Evolutionary conservation across 2,329 filamentous ascomycete genomes (phyloP).

Genomic region (Graphilbum ipis-grandicollis): DNA sequence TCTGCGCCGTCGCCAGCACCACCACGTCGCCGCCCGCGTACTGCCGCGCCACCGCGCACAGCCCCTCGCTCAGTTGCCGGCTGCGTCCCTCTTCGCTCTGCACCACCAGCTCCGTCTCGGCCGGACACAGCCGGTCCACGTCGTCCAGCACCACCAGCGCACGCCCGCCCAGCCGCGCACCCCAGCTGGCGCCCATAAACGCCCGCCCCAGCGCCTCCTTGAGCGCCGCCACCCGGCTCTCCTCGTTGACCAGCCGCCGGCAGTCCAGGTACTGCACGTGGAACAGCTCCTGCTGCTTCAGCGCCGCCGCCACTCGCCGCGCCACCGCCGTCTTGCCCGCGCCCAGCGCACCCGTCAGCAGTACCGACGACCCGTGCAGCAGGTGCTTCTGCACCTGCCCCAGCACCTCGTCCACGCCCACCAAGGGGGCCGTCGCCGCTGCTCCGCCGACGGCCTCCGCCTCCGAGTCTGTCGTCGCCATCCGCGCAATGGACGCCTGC

Average conservation of each 20-base stretch:
- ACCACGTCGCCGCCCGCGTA: conserved; percentile 76
- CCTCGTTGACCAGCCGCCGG: conserved; percentile 73
- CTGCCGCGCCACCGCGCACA: conserved; percentile 68
- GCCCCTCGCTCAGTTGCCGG: conserved; percentile 76
- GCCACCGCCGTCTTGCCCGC: conserved; percentile 77
- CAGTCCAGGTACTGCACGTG: conserved; percentile 78
- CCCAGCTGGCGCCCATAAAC: conserved; percentile 86
- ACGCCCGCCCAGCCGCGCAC: conserved; percentile 67
- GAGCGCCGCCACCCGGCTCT: conserved; percentile 75
- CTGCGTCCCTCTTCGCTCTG: conserved; percentile 87
- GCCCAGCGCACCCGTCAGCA: conserved; percentile 77
- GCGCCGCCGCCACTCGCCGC: conserved; percentile 53
- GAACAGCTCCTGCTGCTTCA: conserved; percentile 59
- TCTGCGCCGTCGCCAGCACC: conserved; percentile 75
- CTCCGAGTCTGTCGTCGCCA: conserved; percentile 14
- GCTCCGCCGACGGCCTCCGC: conserved; percentile 17
- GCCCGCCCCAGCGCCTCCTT: conserved; percentile 73
- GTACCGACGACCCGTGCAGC: conserved; percentile 70
- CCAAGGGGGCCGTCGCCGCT: conserved; percentile 42
- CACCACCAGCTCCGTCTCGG: conserved; percentile 85
- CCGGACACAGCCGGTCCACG: conserved; percentile 79
- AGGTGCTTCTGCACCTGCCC: conserved; percentile 58
- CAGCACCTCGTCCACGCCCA: conserved; percentile 70
- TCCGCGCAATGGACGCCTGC: conserved; percentile 51
- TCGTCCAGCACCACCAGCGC: conserved; percentile 83